Percentiles rank a stretch among this genome's conserved stretches.
Conservation (phyloP, 768 basidiomycete species). For the Fomitopsis serialis region DNA sequence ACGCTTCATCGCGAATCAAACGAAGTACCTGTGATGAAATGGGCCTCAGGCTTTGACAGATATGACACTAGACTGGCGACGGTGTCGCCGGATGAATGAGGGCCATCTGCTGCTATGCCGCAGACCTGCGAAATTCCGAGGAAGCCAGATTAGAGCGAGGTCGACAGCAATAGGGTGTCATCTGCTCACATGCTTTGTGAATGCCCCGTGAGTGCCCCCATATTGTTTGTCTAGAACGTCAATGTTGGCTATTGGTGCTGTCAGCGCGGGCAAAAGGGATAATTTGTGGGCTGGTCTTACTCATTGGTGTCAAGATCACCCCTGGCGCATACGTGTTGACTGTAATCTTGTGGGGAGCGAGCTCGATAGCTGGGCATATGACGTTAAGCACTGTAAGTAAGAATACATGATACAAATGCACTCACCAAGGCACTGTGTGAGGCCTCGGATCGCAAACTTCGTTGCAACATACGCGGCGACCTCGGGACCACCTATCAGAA, state of each 20-base stretch:
- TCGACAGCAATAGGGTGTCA: background rate
- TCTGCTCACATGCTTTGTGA: background rate
- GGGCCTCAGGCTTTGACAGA: slow-evolving; percentile 16
- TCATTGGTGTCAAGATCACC: slow-evolving; percentile 14
- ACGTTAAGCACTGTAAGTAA: background rate
- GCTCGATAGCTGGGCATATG: slow-evolving; percentile 3
- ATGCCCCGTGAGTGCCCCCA: background rate
- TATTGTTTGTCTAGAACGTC: background rate
- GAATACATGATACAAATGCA: slow-evolving; percentile 7
- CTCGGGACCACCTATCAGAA: background rate
- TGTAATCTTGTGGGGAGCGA: slow-evolving; percentile 17
- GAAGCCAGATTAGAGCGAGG: background rate
- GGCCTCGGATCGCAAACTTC: slow-evolving; percentile 24
- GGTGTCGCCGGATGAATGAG: slow-evolving; percentile 1
- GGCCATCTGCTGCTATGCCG: background rate
- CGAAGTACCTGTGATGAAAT: slow-evolving; percentile 14
- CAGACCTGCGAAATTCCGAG: background rate
- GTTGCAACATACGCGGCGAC: slow-evolving; percentile 16
- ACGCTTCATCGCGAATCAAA: too few relatives aligned
- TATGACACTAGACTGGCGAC: slow-evolving; percentile 18
- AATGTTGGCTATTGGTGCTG: background rate
- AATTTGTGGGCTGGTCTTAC: slow-evolving; percentile 5
- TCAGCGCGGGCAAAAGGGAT: background rate
- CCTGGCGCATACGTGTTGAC: slow-evolving; percentile 26
- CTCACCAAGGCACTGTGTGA: slow-evolving; percentile 21